Evolutionary conservation across 306 rosid species (phyloP), one percentile per base, ranked within the genome.

Genomic region (Fragaria iinumae): DNA sequence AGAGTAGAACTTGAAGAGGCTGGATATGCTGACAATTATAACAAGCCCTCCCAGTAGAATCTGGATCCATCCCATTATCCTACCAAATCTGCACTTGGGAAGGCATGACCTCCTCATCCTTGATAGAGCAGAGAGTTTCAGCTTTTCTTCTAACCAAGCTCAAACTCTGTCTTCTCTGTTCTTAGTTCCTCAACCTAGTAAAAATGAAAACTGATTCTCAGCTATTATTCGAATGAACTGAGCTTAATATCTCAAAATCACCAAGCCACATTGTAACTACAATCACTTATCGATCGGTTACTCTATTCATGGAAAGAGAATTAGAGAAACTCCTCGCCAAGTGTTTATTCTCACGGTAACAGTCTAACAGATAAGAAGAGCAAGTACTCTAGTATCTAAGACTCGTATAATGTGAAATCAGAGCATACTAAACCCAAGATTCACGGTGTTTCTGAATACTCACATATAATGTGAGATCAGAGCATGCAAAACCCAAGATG

Each of bases 31-130:
- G 21, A 92, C 87, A 34, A 85, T 34, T 75, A 91, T 81, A n/a
- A 92, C 97, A 60, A 89, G 80, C 5, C 89, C 93, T 74, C 98
- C 97, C 68, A 92, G 67, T 8, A 85, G 62, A 34, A 92, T 72
- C 80, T 96, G 99, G 43, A 91, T 57, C 86, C 90, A 86, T 62
- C 97, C 88, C 93, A 91, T 74, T 75, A 81, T 38, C 75, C 85
- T 82, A 32, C 77, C 77, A 21, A 78, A 34, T 64, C 80, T 89
- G 72, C 85, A 84, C 80, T 86, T 91, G 38, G 88, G 88, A 80
- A 87, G 76, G 88, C 92, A 87, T 73, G 76, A 55, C 50, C 85
- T 87, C 74, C 75, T 77, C 97, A 90, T 90, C 71, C 70, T 67
- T 4, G 6, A 3, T 49, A 47, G 62, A 23, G 47, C 75, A 29